phyloP scores from a whole-genome alignment of 2,329 filamentous ascomycete species.

The Simplicillium sp. region DNA sequence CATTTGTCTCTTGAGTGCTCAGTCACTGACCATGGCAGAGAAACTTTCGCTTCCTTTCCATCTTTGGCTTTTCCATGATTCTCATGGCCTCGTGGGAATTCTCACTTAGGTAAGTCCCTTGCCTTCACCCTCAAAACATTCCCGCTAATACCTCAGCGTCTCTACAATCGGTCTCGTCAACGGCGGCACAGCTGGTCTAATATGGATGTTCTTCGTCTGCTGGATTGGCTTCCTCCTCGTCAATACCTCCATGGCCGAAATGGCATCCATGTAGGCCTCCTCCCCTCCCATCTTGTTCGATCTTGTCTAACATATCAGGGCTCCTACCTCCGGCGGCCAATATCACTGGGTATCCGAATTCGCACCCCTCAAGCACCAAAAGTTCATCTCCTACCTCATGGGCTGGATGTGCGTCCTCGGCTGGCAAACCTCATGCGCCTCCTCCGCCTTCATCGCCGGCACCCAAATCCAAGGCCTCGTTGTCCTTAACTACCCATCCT shows the following conservation, averaged over 20 bases:
- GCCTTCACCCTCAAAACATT: neutral
- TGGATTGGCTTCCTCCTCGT: conserved; percentile 27
- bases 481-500: conserved; percentile 23
- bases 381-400: conserved; percentile 41
- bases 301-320: conserved; percentile 16
- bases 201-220: conserved; percentile 32
- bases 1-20: neutral
- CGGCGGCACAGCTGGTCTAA: conserved; percentile 34
- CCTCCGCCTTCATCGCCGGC: conserved; percentile 29
- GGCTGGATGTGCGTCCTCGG: conserved; percentile 36
- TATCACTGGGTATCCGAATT: conserved; percentile 51
- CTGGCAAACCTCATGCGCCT: conserved; percentile 32
- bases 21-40: conserved; percentile 14
- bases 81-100: conserved; percentile 36
- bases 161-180: conserved; percentile 20
- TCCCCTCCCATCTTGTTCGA: neutral
- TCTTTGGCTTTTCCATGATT: conserved; percentile 36
- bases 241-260: conserved; percentile 35
- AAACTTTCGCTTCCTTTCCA: conserved; percentile 34
- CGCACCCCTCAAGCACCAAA: conserved; percentile 35
- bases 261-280: conserved; percentile 33
- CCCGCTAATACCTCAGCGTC: conserved; percentile 2
- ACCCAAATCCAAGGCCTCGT: conserved; percentile 35
- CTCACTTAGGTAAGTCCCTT: conserved; percentile 20
- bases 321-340: conserved; percentile 47